Conservation (phyloP, 2,329 filamentous ascomycete species). For the Penicillium psychrosexuale region DNA sequence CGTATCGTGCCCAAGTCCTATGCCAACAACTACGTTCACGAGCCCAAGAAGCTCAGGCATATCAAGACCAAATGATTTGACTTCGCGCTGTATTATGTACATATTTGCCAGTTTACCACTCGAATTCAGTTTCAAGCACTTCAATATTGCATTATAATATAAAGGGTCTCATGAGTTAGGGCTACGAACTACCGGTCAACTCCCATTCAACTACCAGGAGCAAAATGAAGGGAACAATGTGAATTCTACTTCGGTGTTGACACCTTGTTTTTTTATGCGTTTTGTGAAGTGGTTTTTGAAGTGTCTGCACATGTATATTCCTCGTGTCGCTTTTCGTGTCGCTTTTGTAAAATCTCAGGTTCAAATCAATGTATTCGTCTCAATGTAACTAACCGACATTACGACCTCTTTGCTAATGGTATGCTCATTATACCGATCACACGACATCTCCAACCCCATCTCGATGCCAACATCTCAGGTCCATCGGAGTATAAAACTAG, state of each 20-base stretch:
- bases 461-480: neutral
- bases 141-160: neutral
- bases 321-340: neutral
- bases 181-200: neutral
- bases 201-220: neutral
- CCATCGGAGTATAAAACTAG: neutral
- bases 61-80: conserved; percentile 70
- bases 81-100: conserved; percentile 37
- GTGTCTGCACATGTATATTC: neutral
- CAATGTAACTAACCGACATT: neutral
- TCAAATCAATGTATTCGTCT: neutral
- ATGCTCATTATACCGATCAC: neutral
- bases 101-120: conserved; percentile 31
- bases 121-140: conserved; percentile 10
- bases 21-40: conserved; percentile 92
- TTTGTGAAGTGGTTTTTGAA: neutral
- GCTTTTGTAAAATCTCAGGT: neutral
- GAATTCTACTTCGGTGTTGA: neutral
- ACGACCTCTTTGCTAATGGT: neutral
- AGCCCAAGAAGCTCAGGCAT: conserved; percentile 80
- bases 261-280: neutral
- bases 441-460: neutral
- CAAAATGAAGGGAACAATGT: neutral
- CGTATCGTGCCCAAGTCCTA: conserved; percentile 89
- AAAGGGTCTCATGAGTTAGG: neutral